Evolutionary conservation across 768 basidiomycete species (phyloP), one percentile per base, ranked within the genome.

Genomic region (Lanmaoa pseudosensibilis): DNA sequence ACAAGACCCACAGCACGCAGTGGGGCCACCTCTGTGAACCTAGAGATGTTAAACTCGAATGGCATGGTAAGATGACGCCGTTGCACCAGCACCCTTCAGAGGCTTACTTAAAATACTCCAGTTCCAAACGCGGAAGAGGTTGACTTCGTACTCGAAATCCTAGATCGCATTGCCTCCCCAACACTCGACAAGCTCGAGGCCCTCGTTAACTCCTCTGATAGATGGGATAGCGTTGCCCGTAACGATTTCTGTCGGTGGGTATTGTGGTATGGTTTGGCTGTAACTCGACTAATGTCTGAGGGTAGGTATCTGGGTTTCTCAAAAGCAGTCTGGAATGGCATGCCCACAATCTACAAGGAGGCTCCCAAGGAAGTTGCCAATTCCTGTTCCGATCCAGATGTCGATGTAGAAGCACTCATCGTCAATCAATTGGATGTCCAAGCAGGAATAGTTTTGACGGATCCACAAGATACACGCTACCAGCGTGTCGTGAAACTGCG

Each of bases 1-100:
- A 86, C 64, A 76, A 74, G 40, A 77, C 79, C 45, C 87, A 90
- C 61, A 83, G 81, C 57, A 72, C 77, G 12, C 80, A 83, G 44
- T 97, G 95, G 95, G 95, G 94, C 9, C 82, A 80, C 47, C 73
- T 90, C 32, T 92, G 88, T 71, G 83, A 89, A 54, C 75, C 87
- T 5, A 78, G 87, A 63, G 91, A 97, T 53, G 87, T 94, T 48
- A 80, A 83, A 54, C 81, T 94, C 36, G 85, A 92, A 56, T 98
- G 95, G 95, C 94, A 96, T 69, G 83, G 89, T 89, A 65, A 45
- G 63, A 25, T 36, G 41, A 39, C 6, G 52, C 48, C 8, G 39
- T 23, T 34, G 36, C 23, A 25, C 4, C 2, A n/a, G n/a, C n/a
- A n/a, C 33, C 19, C 49, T 57, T 56, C 40, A 58, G 50, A 69